Conservation (phyloP, 305 asterid species). For the Fraxinus xanthoxyloides region DNA sequence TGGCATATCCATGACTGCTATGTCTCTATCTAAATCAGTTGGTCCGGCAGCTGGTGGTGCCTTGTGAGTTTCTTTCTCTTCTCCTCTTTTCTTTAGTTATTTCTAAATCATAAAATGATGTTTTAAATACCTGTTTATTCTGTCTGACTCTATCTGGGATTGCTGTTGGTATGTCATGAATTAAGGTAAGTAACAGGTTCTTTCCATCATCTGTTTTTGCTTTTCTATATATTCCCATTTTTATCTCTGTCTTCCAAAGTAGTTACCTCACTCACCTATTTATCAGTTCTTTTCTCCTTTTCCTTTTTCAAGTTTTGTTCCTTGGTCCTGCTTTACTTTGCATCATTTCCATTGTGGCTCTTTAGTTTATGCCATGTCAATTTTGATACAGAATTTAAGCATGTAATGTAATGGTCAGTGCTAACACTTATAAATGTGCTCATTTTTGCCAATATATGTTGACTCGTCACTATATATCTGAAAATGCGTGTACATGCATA, state of each 20-base stretch:
- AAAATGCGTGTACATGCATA: background rate
- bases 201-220: background rate
- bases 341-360: background rate
- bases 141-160: background rate
- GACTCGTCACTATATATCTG: background rate
- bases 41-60: conserved; percentile 71
- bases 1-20: conserved; percentile 64
- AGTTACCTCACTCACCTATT: background rate
- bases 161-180: background rate
- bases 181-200: background rate
- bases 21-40: conserved; percentile 57
- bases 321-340: background rate
- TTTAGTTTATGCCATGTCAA: background rate
- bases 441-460: background rate
- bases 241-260: background rate
- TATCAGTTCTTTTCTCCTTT: background rate
- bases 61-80: conserved; percentile 39
- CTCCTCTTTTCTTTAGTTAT: background rate
- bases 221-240: background rate
- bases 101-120: background rate
- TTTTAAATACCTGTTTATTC: background rate
- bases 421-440: background rate
- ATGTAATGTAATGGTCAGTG: background rate
- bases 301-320: background rate
- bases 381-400: background rate